A percentile compares a stretch with the other conserved stretches of the same genome.
Conservation (phyloP, 768 basidiomycete species). For the Russula olivacea region DNA sequence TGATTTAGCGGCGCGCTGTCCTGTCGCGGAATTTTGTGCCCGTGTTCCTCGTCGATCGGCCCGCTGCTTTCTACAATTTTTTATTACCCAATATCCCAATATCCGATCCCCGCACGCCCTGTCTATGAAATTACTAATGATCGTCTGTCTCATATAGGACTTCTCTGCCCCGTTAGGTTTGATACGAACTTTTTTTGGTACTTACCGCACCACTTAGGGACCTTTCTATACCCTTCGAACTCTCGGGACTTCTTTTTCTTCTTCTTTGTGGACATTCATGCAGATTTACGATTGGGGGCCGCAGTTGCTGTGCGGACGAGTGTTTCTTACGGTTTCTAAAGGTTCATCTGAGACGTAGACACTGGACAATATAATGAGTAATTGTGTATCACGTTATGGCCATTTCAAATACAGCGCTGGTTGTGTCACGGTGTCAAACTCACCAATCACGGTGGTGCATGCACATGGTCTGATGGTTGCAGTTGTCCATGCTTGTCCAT, state of each 20-base stretch:
- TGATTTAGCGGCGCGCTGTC: neutral
- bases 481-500: neutral
- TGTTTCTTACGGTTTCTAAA: neutral
- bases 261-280: neutral
- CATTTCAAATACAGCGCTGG: no score
- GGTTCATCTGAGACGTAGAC: neutral
- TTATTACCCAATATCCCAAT: neutral
- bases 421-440: no score
- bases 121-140: constrained; percentile 2
- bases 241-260: neutral
- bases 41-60: neutral
- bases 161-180: no score
- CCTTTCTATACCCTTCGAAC: neutral
- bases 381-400: no score
- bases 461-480: neutral
- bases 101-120: neutral
- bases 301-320: neutral
- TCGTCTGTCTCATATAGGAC: neutral
- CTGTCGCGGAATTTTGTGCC: neutral
- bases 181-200: neutral
- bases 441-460: neutral
- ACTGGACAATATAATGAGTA: neutral
- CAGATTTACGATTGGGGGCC: neutral
- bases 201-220: neutral
- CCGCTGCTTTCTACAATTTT: neutral